A percentile compares a stretch with the other conserved stretches of the same genome.
Evolutionary conservation across 2,329 filamentous ascomycete species (phyloP).

Genomic region (Alternaria gansuensis): DNA sequence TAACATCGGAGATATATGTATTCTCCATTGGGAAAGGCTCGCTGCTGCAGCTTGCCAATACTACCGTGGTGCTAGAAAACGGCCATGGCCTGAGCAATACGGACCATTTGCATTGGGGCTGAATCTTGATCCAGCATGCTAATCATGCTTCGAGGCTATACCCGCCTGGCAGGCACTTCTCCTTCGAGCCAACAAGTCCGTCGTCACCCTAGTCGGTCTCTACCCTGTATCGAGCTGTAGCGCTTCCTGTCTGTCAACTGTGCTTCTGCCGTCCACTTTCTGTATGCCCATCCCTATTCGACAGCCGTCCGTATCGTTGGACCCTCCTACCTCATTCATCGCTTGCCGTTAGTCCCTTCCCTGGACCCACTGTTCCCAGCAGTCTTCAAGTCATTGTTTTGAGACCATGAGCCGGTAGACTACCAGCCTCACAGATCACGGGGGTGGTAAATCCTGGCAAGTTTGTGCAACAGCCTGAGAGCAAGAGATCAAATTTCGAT

Average conservation of each 20-base stretch:
- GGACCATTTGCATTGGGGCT: conserved; percentile 56
- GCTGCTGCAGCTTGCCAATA: conserved; percentile 59
- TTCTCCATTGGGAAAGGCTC: conserved; percentile 54
- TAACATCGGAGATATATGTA: conserved; percentile 55
- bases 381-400: conserved; percentile 32
- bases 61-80: conserved; percentile 56
- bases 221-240: conserved; percentile 51
- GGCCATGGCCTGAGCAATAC: conserved; percentile 58
- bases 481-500: conserved; percentile 40
- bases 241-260: conserved; percentile 40
- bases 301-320: conserved; percentile 35
- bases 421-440: conserved; percentile 48
- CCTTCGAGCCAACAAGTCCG: conserved; percentile 54
- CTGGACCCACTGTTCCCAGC: conserved; percentile 22
- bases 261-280: conserved; percentile 47
- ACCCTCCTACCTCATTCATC: conserved; percentile 33
- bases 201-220: conserved; percentile 40
- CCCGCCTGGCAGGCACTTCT: conserved; percentile 51
- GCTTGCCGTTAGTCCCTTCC: conserved; percentile 25
- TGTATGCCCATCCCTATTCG: conserved; percentile 38
- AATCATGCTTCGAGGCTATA: conserved; percentile 47
- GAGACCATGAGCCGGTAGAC: conserved; percentile 31
- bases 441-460: conserved; percentile 41
- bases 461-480: conserved; percentile 44
- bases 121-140: conserved; percentile 54